Evolutionary conservation across 2,329 filamentous ascomycete species (phyloP).

Genomic region (Coniochaeta prunicola): DNA sequence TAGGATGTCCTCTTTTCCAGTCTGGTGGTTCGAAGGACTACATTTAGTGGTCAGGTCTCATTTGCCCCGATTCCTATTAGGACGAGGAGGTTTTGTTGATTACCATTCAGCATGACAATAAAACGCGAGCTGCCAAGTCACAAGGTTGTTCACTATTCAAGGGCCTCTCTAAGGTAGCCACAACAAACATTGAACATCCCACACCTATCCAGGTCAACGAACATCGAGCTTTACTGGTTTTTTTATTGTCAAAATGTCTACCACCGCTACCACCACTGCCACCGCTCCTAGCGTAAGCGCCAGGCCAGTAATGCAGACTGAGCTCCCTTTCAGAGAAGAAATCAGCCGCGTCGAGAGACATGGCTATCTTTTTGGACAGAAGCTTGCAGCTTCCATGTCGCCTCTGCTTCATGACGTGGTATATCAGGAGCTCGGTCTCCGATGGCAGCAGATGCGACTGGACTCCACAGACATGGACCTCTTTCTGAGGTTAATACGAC

Average conservation of each 20-base stretch:
- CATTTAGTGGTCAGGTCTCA: too few relatives aligned
- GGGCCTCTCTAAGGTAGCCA: too few relatives aligned
- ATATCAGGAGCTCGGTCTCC: slow-evolving; percentile 40
- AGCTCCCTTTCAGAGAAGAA: background rate
- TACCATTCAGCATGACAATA: background rate
- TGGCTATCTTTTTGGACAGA: slow-evolving; percentile 51
- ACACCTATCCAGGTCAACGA: background rate
- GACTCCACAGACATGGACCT: slow-evolving; percentile 42
- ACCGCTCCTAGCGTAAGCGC: slow-evolving; percentile 3
- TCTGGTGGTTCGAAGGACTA: too few relatives aligned
- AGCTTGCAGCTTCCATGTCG: slow-evolving; percentile 47
- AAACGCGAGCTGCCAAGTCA: background rate
- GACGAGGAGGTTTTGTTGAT: background rate
- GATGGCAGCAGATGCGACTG: slow-evolving; percentile 44
- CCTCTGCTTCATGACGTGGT: slow-evolving; percentile 47
- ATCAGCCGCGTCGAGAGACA: slow-evolving; percentile 28
- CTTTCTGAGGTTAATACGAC: slow-evolving; percentile 43
- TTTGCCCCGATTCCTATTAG: background rate
- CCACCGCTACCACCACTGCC: background rate
- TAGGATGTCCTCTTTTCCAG: background rate
- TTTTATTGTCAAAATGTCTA: background rate
- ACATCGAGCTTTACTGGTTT: too few relatives aligned
- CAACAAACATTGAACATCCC: too few relatives aligned
- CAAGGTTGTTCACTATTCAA: too few relatives aligned
- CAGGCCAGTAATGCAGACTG: slow-evolving; percentile 1